phyloP scores from a whole-genome alignment of 257 asterid genomes.

The Nicotiana tomentosiformis region DNA sequence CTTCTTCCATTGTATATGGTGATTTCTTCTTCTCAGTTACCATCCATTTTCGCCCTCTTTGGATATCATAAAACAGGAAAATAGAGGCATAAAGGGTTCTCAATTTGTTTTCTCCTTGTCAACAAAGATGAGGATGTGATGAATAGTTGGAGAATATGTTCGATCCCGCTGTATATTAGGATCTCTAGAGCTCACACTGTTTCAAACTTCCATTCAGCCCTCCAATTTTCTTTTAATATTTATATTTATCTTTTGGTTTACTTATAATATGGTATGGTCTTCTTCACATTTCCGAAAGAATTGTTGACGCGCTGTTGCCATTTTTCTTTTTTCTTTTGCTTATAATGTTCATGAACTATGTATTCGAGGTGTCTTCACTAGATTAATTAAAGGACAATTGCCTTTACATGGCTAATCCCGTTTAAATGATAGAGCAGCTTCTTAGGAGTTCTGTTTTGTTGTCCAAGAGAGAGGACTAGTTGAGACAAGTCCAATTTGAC shows the following conservation, averaged over 20 bases:
- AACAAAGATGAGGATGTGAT: background rate
- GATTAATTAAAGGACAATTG: too few relatives aligned
- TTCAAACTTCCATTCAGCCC: background rate
- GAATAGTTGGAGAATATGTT: background rate
- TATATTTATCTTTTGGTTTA: background rate
- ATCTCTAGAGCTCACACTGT: background rate
- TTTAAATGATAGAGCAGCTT: too few relatives aligned
- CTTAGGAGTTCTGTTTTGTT: too few relatives aligned
- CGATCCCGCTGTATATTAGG: conserved; percentile 1
- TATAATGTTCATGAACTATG: too few relatives aligned
- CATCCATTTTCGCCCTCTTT: background rate
- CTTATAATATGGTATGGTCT: background rate
- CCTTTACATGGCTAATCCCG: too few relatives aligned
- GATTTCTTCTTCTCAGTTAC: conserved; percentile 22
- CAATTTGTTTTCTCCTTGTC: background rate
- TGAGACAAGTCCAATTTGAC: too few relatives aligned
- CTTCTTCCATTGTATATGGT: conserved; percentile 40
- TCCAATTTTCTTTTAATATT: background rate
- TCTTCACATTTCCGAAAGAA: too few relatives aligned
- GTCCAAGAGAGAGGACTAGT: too few relatives aligned
- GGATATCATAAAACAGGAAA: background rate
- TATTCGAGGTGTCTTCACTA: too few relatives aligned
- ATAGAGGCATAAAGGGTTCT: background rate
- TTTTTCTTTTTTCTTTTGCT: too few relatives aligned
- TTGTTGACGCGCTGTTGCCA: too few relatives aligned